These are phyloP conservation scores for Psilocybe cyanescens DNA, from an alignment of 768 basidiomycete species.

Conservation along the genomic window DNA sequence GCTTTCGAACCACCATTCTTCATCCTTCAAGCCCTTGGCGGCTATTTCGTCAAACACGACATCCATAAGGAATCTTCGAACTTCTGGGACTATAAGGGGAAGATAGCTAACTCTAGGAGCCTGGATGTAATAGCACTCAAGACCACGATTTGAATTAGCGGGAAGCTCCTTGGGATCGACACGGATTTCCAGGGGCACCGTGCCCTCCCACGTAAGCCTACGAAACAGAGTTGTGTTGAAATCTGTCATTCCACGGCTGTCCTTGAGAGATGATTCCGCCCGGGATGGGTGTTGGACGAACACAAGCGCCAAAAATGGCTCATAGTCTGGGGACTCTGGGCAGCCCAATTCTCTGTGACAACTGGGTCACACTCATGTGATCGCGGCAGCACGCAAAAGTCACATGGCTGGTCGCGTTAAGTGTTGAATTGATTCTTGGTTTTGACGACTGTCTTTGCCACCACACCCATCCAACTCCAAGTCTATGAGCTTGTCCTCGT, in stretches of 20 bases:
- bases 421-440: conserved; percentile 12
- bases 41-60: conserved; percentile 90
- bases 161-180: conserved; percentile 90
- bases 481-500: not conserved
- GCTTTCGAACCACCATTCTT: conserved; percentile 98
- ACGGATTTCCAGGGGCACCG: conserved; percentile 86
- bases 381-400: conserved; percentile 23
- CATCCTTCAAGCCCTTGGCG: conserved; percentile 75
- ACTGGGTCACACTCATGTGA: conserved; percentile 27
- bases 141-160: conserved; percentile 85
- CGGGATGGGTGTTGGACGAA: conserved; percentile 47
- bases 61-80: conserved; percentile 87
- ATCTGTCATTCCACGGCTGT: conserved; percentile 46
- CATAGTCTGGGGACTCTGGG: not conserved
- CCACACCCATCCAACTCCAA: not conserved
- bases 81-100: conserved; percentile 86
- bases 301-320: conserved; percentile 24
- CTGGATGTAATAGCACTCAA: conserved; percentile 90
- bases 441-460: conserved; percentile 4
- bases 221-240: conserved; percentile 82
- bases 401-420: conserved; percentile 26
- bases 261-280: conserved; percentile 28
- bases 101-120: conserved; percentile 94
- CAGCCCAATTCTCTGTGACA: conserved; percentile 8
- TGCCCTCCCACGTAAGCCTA: conserved; percentile 88